Base-by-base conservation (phyloP, 371 early-diverging fungal species). In the Coemansia sp. region DNA sequence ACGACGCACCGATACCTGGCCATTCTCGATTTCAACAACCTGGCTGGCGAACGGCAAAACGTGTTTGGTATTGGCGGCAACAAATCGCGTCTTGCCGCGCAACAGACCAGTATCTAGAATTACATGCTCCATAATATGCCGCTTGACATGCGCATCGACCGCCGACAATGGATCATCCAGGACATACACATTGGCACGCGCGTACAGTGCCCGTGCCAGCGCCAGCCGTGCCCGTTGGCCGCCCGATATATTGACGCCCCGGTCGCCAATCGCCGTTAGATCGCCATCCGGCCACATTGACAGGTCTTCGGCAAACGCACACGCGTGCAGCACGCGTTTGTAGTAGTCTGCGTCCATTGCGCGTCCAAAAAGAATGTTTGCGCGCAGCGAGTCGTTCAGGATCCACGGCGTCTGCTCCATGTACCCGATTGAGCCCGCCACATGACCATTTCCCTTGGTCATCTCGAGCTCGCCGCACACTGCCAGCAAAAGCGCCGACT, bases 341-440 rank as follows among this genome's bases (percentile, higher is more conserved):
- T 87, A 90, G 0, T 85, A 82, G 5, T 79, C 81, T 49, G 83
- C 81, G 52, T 90, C 86, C 61, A 74, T 90, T 4, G 80, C 81
- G 14, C 81, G 71, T 0, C 93, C 93, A 78, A 93, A 91, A 50
- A 90, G 65, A 55, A 93, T 89, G 60, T 93, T 93, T 61, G 89
- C 89, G 4, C 85, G 77, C 33, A 93, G 72, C 11, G 90, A 86
- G 61, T 81, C 84, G 72, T 89, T 88, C 65, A 86, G 83, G 30
- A 93, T 81, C 1, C 92, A 62, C 0, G 92, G 89, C 8, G 84
- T 78, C 66, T 91, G 90, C 40, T 85, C 82, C 12, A 85, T 81
- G 66, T 88, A 88, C 6, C 86, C 86, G 34, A 89, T 78, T 2
- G 34, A 40, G 5, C 75, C 75, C 5, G 9, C n/a, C 3, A 85